A percentile compares a stretch with the other conserved stretches of the same genome.
phyloP scores from a whole-genome alignment of 352 stramenopile genomes.

The Globisporangium acanthophoron region DNA sequence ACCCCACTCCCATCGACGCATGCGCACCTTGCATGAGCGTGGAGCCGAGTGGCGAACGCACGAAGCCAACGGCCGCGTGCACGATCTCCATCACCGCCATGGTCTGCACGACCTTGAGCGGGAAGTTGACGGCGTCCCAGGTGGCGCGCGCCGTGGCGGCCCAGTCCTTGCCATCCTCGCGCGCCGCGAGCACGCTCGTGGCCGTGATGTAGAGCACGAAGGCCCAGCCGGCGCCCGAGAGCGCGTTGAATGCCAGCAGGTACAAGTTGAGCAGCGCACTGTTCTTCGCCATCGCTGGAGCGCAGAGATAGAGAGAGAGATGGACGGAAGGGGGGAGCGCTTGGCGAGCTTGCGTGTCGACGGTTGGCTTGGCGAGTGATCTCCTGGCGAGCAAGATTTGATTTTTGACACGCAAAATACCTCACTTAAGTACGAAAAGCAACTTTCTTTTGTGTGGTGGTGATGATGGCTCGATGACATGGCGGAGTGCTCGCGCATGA shows the following conservation, averaged over 20 bases:
- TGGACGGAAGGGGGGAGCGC: neutral
- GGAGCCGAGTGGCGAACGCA: constrained; percentile 93
- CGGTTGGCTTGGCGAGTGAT: neutral
- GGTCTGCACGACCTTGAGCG: constrained; percentile 89
- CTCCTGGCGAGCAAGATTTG: too few relatives aligned
- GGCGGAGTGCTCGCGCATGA: neutral
- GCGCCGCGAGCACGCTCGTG: constrained; percentile 33
- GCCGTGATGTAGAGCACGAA: constrained; percentile 68
- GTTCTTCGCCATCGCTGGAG: constrained; percentile 54
- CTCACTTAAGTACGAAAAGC: neutral
- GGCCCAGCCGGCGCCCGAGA: constrained; percentile 62
- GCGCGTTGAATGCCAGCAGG: constrained; percentile 67
- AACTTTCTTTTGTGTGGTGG: too few relatives aligned
- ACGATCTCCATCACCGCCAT: constrained; percentile 95
- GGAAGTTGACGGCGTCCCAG: constrained; percentile 50
- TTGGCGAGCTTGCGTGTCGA: neutral
- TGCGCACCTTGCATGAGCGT: constrained; percentile 84
- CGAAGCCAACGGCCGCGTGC: constrained; percentile 93
- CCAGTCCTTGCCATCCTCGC: constrained; percentile 48
- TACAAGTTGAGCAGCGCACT: constrained; percentile 58
- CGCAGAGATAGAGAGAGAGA: neutral
- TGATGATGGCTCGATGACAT: neutral
- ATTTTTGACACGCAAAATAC: neutral
- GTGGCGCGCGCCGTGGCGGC: constrained; percentile 34
- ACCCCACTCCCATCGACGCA: neutral